Base-by-base conservation (phyloP, 345 rosid genomes). In the Combretum micranthum region DNA sequence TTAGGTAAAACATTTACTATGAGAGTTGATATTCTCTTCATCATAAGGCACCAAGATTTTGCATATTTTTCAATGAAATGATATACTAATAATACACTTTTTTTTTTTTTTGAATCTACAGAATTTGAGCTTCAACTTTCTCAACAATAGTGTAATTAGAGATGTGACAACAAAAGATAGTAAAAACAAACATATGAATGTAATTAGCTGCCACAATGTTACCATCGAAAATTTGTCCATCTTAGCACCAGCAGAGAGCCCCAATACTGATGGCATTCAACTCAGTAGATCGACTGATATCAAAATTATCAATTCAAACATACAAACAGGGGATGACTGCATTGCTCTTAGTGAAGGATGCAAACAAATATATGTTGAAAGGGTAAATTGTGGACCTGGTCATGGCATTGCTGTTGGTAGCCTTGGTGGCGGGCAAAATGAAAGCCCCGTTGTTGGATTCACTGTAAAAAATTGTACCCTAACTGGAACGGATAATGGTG, bases 241-340 rank as follows among this genome's bases (percentile, higher is more conserved):
- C 52, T 50, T 42, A 2, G 65, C 71, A 1, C 66, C 66, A 0
- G 60, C 50, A 12, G n/a, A 18, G 26, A 63, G 70, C 64, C 57
- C 47, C 47, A 69, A 69, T 55, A 69, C 73, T 0, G 73, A 69
- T 37, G 73, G 64, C 5, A 64, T 69, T 37, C 73, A 69, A 64
- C 47, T 69, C 0, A 69, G 69, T 0, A 32, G 56, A 44, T 69
- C 73, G 4, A 47, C 17, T 1, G 56, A 55, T 4, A 53, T 64
- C 53, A 59, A 48, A 13, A 49, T 69, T 22, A 32, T 47, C 5
- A 25, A 43, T 13, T 20, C 61, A 1, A 25, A 10, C 15, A 69
- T 69, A 15, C 26, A 49, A 18, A 69, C 61, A 3, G 68, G 68
- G 9, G 73, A 69, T 20, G 73, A 69, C 44, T 69, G 73, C 51